Conservation (phyloP, 768 basidiomycete species). For the Pleurotus tuoliensis region DNA sequence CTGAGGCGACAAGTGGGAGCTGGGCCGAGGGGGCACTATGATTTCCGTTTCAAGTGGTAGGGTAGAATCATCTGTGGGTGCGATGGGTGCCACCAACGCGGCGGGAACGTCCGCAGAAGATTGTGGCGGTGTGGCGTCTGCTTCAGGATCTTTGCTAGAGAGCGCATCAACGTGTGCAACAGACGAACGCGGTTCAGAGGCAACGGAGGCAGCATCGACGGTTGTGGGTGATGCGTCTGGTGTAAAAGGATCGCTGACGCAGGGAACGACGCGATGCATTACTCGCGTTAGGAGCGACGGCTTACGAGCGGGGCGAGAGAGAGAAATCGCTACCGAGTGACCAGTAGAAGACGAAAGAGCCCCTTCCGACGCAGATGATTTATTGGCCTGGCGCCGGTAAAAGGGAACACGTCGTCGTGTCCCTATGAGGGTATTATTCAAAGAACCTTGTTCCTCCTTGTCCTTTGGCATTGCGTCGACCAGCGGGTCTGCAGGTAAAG, state of each 20-base stretch:
- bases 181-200: constrained; percentile 3
- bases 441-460: constrained; percentile 37
- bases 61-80: neutral
- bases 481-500: constrained; percentile 12
- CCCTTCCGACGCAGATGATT: constrained; percentile 30
- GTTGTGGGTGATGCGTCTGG: neutral
- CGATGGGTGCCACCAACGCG: neutral
- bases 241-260: constrained; percentile 21
- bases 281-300: constrained; percentile 29
- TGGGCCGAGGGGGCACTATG: constrained; percentile 7
- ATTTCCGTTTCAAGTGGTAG: constrained; percentile 5
- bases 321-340: constrained; percentile 21
- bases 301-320: constrained; percentile 14
- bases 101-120: neutral
- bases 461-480: constrained; percentile 14
- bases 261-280: constrained; percentile 32
- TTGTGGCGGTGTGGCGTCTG: neutral
- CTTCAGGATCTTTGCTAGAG: neutral
- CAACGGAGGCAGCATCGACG: neutral
- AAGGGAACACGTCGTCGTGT: constrained; percentile 36
- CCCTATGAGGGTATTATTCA: constrained; percentile 33
- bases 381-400: constrained; percentile 39
- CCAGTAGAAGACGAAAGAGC: constrained; percentile 28
- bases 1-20: constrained; percentile 38
- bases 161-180: neutral